Percentiles rank a stretch among this genome's conserved stretches.
These are phyloP conservation scores for Beta vulgaris DNA, from an alignment of 148 eudicot species.

Conservation along the genomic window DNA sequence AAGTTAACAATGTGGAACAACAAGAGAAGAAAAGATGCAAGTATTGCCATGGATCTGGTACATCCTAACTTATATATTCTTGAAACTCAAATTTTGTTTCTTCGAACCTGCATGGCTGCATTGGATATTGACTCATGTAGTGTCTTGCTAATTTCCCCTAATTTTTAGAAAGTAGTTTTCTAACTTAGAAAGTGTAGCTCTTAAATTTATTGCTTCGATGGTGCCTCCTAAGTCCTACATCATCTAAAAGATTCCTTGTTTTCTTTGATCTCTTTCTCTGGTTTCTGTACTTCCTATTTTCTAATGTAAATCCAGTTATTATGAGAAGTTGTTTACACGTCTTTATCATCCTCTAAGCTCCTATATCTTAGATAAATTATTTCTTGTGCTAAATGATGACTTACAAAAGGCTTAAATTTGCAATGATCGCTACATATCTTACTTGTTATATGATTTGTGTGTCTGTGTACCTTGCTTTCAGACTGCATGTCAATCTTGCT, in stretches of 20 bases:
- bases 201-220: neutral
- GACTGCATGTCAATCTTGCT: neutral
- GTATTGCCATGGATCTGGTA: conserved; percentile 95
- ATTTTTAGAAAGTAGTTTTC: neutral
- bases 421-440: neutral
- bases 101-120: neutral
- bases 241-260: no score
- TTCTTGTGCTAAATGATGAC: conserved; percentile 1
- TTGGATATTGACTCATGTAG: neutral
- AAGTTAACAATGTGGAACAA: conserved; percentile 80
- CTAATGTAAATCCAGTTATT: neutral
- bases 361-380: neutral
- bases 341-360: neutral
- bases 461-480: neutral
- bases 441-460: neutral
- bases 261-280: no score
- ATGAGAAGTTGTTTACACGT: conserved; percentile 8
- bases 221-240: neutral
- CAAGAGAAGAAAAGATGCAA: conserved; percentile 98
- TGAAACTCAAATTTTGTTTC: neutral
- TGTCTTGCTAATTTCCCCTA: neutral
- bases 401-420: conserved; percentile 2
- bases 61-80: conserved; percentile 13
- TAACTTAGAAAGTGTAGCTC: neutral
- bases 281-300: neutral